Percentiles rank a stretch among this genome's conserved stretches.
phyloP scores from a whole-genome alignment of 768 basidiomycete genomes.

The Termitomyces sp. region DNA sequence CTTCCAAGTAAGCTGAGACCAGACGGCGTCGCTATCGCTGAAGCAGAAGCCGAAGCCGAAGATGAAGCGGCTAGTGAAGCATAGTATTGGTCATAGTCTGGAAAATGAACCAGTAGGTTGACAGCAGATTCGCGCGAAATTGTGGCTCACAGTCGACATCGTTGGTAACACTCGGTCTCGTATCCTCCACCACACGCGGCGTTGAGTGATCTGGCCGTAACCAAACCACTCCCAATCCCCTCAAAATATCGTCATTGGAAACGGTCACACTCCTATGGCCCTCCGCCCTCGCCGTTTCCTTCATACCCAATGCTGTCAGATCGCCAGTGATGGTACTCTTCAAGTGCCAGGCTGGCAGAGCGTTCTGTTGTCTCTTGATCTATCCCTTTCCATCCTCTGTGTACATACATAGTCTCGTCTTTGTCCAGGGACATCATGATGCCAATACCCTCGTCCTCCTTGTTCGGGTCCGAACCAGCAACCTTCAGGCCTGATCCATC shows the following conservation, averaged over 20 bases:
- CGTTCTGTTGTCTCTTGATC: slow-evolving; percentile 85
- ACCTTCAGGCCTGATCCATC: slow-evolving; percentile 62
- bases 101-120: background rate
- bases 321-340: slow-evolving; percentile 95
- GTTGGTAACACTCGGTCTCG: slow-evolving; percentile 36
- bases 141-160: slow-evolving; percentile 64
- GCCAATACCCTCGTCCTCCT: slow-evolving; percentile 73
- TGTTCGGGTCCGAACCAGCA: slow-evolving; percentile 63
- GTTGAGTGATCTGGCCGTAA: slow-evolving; percentile 25
- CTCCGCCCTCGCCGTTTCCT: slow-evolving; percentile 60
- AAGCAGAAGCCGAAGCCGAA: slow-evolving; percentile 48
- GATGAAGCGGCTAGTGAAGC: slow-evolving; percentile 67
- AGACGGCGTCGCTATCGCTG: slow-evolving; percentile 60
- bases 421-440: slow-evolving; percentile 90
- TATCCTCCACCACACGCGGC: slow-evolving; percentile 19
- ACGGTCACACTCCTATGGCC: too few relatives aligned
- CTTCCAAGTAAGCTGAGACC: slow-evolving; percentile 40
- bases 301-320: slow-evolving; percentile 80
- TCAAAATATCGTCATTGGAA: slow-evolving; percentile 74
- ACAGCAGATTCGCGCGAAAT: background rate
- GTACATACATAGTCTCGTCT: slow-evolving; percentile 78
- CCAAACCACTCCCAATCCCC: slow-evolving; percentile 60
- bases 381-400: slow-evolving; percentile 69
- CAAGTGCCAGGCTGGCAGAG: slow-evolving; percentile 91
- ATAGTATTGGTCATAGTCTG: slow-evolving; percentile 83